Percentiles rank a stretch among this genome's conserved stretches.
These are phyloP conservation scores for Suaeda aralocaspica DNA, from an alignment of 148 eudicot genomes.

Conservation along the genomic window DNA sequence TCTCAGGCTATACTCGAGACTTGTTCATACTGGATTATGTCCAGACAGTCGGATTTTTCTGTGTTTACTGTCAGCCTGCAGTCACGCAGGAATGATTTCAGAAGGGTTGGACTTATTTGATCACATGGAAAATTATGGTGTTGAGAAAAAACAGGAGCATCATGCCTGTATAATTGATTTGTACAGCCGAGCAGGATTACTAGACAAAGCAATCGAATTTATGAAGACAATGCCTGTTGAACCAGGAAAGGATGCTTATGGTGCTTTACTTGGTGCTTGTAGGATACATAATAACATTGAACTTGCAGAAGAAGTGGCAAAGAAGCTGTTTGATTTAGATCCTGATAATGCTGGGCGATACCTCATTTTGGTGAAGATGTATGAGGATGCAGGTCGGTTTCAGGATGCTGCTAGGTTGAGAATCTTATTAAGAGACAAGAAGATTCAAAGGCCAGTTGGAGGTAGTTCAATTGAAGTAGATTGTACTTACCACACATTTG, in stretches of 20 bases:
- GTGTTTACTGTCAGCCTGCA: constrained; percentile 34
- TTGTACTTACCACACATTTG: constrained; percentile 19
- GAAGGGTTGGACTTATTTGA: constrained; percentile 31
- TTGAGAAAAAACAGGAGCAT: constrained; percentile 27
- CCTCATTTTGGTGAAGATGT: constrained; percentile 31
- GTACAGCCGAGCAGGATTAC: constrained; percentile 31
- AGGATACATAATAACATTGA: constrained; percentile 34
- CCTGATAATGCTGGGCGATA: constrained; percentile 30
- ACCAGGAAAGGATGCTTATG: constrained; percentile 33
- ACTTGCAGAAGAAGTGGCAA: constrained; percentile 32
- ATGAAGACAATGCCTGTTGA: constrained; percentile 28
- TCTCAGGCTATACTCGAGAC: constrained; percentile 15
- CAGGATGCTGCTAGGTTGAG: constrained; percentile 26
- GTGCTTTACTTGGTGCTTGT: constrained; percentile 41
- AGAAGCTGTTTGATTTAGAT: constrained; percentile 31
- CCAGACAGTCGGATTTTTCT: constrained; percentile 27
- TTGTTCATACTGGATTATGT: constrained; percentile 20
- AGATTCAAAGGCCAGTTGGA: constrained; percentile 18
- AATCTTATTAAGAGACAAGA: constrained; percentile 20
- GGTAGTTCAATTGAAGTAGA: constrained; percentile 24
- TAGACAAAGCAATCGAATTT: constrained; percentile 31
- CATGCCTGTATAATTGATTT: constrained; percentile 45
- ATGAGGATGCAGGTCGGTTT: constrained; percentile 29
- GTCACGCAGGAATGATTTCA: constrained; percentile 37
- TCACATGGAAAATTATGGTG: constrained; percentile 28